Base-by-base conservation (phyloP, 177 flowering plant species). In the Vitis hybrid region DNA sequence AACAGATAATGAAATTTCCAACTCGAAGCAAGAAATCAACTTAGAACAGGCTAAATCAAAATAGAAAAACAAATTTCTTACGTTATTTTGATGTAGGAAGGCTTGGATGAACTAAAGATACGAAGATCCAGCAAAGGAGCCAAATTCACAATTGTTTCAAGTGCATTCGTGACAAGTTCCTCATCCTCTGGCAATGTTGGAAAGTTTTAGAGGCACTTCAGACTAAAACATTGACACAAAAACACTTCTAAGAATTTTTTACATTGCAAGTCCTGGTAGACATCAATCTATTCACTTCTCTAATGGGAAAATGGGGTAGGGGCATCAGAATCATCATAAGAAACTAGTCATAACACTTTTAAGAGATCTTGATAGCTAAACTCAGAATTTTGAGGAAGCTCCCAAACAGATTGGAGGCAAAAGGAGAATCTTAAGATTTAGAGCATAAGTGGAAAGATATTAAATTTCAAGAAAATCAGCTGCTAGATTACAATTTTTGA, bases 161-260 rank as follows among this genome's bases (percentile, higher is more conserved):
- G 91, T 68, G 90, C 83, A 84, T 96, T 93, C 26, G 99, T 92
- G 59, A 96, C 88, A 69, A 96, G 97, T 72, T 96, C 98, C 75
- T 95, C 99, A 67, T 96, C 99, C 95, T 93, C 99, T 96, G 89
- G 54, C 55, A 78, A 74, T 12, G 65, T 3, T 14, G n/a, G 11
- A 30, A 75, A 64, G 14, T 60, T 49, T 76, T 39, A 78, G 75
- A 56, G 11, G 59, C 68, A 69, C 19, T 60, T 6, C 4, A 68
- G 9, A 14, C 15, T 3, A 26, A 67, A 67, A 9, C 11, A 64
- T 21, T 2, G 52, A 65, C 14, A 34, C 13, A 57, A 15, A 56
- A 34, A 51, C 51, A 19, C 15, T 64, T 18, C 21, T 1, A 23
- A 3, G 18, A 19, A 65, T 49, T 48, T 48, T 9, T 45, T 4